Conservation (phyloP, 768 basidiomycete genomes). For the Neoboletus brunneissimus region DNA sequence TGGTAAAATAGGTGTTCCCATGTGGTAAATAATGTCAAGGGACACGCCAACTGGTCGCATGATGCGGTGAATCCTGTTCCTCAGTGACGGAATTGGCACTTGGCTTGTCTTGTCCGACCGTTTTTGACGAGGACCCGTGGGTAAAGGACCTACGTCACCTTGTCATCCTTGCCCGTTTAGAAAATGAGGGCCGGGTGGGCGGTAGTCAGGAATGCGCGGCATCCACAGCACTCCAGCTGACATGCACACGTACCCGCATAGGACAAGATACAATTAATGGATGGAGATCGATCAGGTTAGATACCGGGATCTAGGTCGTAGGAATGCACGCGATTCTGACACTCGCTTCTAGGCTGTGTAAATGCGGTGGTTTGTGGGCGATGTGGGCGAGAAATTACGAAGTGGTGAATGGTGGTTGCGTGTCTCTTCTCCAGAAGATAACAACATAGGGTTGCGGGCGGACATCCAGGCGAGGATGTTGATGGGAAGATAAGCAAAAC, state of each 20-base stretch:
- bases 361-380: neutral
- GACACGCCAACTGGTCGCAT: conserved; percentile 4
- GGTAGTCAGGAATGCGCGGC: neutral
- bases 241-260: conserved; percentile 6
- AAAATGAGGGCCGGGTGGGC: neutral
- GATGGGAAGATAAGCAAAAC: conserved; percentile 1
- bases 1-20: neutral
- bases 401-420: neutral
- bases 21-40: conserved; percentile 3
- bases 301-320: conserved; percentile 4
- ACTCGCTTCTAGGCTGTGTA: neutral
- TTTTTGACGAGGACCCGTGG: neutral
- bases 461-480: neutral
- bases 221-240: conserved; percentile 9
- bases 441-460: neutral
- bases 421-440: neutral
- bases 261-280: conserved; percentile 7
- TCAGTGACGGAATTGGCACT: neutral
- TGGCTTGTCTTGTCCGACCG: neutral
- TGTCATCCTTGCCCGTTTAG: conserved; percentile 11
- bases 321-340: neutral
- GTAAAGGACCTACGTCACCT: conserved; percentile 27
- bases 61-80: conserved; percentile 6
- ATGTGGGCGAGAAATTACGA: neutral
- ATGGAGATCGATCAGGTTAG: conserved; percentile 22